These are phyloP conservation scores for Boletus vinaceobasis DNA, from an alignment of 768 basidiomycete species.

Conservation along the genomic window DNA sequence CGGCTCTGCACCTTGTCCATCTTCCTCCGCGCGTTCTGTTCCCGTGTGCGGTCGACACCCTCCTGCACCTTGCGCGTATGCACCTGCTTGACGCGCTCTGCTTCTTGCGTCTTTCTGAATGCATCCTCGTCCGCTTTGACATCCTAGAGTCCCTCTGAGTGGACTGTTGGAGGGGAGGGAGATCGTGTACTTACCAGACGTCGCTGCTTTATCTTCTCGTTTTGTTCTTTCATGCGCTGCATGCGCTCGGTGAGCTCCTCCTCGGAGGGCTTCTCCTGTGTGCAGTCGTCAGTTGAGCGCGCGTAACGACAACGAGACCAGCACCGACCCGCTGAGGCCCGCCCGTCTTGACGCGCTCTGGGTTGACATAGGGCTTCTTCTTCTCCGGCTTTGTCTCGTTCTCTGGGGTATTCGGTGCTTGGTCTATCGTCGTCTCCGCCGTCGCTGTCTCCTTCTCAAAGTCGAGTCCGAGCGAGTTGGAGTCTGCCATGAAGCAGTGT, in stretches of 20 bases:
- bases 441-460: conserved; percentile 41
- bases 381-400: conserved; percentile 40
- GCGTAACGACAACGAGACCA: neutral
- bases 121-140: conserved; percentile 80
- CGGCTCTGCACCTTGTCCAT: conserved; percentile 74
- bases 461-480: conserved; percentile 72
- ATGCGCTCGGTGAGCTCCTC: conserved; percentile 68
- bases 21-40: conserved; percentile 77
- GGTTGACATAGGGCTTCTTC: conserved; percentile 76
- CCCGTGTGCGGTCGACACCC: conserved; percentile 63
- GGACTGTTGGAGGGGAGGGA: neutral
- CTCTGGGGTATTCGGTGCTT: conserved; percentile 1
- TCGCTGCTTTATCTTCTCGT: conserved; percentile 73
- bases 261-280: conserved; percentile 66
- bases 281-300: conserved; percentile 11
- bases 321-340: conserved; percentile 61
- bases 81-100: conserved; percentile 55
- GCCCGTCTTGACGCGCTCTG: conserved; percentile 81
- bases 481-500: conserved; percentile 36
- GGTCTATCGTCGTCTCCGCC: conserved; percentile 9
- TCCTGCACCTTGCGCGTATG: conserved; percentile 66
- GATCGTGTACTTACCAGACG: conserved; percentile 44
- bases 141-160: conserved; percentile 44
- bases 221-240: conserved; percentile 66
- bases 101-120: conserved; percentile 66